Evolutionary conservation across 768 basidiomycete genomes (phyloP).

Genomic region (Tulasnella calospora): DNA sequence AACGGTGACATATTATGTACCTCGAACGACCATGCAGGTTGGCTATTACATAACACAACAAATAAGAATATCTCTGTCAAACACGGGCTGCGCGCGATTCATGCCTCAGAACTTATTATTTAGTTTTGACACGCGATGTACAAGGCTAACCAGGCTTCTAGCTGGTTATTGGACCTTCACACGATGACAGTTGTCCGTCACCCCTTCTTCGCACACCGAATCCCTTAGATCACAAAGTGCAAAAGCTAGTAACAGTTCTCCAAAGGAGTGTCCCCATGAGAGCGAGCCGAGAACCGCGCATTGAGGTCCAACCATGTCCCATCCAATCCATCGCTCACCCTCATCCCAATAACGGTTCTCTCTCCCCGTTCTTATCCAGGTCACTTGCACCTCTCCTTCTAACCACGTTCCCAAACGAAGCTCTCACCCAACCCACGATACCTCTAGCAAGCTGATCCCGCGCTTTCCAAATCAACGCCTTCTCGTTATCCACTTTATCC

Average conservation of each 20-base stretch:
- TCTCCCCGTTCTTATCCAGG: not conserved
- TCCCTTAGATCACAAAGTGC: not conserved
- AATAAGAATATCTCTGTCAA: not conserved
- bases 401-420: not conserved
- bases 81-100: no score
- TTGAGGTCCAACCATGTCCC: no score
- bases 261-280: not conserved
- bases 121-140: no score
- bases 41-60: not conserved
- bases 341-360: slow-evolving; percentile 19
- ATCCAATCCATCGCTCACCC: not conserved
- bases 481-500: slow-evolving; percentile 51
- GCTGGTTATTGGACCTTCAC: not conserved
- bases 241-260: not conserved
- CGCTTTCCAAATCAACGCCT: slow-evolving; percentile 11
- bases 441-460: not conserved
- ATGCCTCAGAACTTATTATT: not conserved
- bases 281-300: no score
- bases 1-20: not conserved
- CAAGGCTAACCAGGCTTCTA: not conserved
- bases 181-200: not conserved
- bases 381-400: not conserved
- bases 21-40: not conserved
- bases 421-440: not conserved
- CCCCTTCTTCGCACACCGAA: not conserved